Evolutionary conservation across 805 yeast genomes (phyloP), one percentile per base, ranked within the genome.

Genomic region (Naumovozyma castellii): DNA sequence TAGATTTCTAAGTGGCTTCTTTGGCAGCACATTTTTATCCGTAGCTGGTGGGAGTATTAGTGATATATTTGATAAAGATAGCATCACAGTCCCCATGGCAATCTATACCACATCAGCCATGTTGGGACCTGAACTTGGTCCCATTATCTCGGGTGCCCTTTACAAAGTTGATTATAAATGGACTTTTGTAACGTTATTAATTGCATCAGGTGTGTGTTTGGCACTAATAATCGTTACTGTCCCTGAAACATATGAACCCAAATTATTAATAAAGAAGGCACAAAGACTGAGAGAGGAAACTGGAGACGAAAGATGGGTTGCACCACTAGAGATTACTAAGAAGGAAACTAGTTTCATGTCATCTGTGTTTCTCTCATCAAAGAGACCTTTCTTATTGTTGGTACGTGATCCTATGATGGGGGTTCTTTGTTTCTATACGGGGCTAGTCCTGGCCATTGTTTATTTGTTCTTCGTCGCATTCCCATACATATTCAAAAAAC

Each of bases 21-120:
- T 79, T 48, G 87, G 87, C 3, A 78, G 85, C 37, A 80, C 84
- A 2, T 82, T 86, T 32, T 64, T 84, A 47, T 75, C 80, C 44
- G 80, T 82, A 25, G 85, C 86, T 8, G 87, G 88, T 28, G 94
- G 92, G 16, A 71, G 83, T 1, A 65, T 84, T 34, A 77, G 85
- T 9, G 94, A 84, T 57, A 67, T 83, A 41, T 84, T 77, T 66
- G 65, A 65, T 15, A 76, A 76, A 42, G 60, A 67, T 39, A 71
- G 76, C 32, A 74, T 86, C 40, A 84, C 84, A 25, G 61, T 70
- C 8, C 87, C 92, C 2, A 72, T 84, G 74, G 74, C 84, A 3
- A 60, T 79, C 3, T 82, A 73, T 50, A 69, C 84, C 0, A 63
- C 80, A 14, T 69, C 78, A 2, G 84, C 85, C 2, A 72, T 79